Conservation (phyloP, 208 protist genomes). For the Trypanosoma conorhini region DNA sequence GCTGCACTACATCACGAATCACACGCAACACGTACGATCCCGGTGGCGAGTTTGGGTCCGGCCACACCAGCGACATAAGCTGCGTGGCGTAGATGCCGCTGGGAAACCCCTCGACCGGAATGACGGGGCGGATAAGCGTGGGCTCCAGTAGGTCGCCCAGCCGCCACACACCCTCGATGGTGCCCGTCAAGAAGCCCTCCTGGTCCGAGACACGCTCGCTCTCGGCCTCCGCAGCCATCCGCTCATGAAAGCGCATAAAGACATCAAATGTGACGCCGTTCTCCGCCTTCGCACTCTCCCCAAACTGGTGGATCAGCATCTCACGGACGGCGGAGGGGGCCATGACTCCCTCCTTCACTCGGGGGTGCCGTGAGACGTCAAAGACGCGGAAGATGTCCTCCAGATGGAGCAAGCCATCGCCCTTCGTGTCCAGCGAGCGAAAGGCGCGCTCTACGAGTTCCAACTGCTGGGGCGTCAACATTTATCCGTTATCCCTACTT, state of each 20-base stretch:
- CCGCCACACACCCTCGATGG: constrained; percentile 72
- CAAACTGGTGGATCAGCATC: constrained; percentile 65
- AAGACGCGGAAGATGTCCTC: constrained; percentile 51
- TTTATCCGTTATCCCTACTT: not conserved
- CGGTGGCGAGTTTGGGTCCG: constrained; percentile 11
- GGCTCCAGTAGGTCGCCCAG: constrained; percentile 75
- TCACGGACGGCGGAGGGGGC: constrained; percentile 63
- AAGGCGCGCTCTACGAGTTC: constrained; percentile 28
- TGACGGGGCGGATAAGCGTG: constrained; percentile 64
- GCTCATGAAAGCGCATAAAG: constrained; percentile 79
- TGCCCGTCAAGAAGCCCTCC: constrained; percentile 53
- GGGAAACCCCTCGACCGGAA: constrained; percentile 44
- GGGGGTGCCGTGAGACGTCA: constrained; percentile 68
- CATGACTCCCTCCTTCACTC: constrained; percentile 74
- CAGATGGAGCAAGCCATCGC: constrained; percentile 46
- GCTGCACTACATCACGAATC: constrained; percentile 70
- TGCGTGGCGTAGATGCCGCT: constrained; percentile 59
- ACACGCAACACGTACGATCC: constrained; percentile 48
- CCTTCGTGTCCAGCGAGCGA: constrained; percentile 30
- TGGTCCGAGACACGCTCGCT: constrained; percentile 55
- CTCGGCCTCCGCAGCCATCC: constrained; percentile 69
- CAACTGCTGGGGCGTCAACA: constrained; percentile 22
- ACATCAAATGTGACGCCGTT: constrained; percentile 77
- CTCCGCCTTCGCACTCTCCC: constrained; percentile 42
- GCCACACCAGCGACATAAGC: constrained; percentile 81